Evolutionary conservation across 345 rosid species (phyloP), one percentile per base, ranked within the genome.

Genomic region (Bretschneidera sinensis): DNA sequence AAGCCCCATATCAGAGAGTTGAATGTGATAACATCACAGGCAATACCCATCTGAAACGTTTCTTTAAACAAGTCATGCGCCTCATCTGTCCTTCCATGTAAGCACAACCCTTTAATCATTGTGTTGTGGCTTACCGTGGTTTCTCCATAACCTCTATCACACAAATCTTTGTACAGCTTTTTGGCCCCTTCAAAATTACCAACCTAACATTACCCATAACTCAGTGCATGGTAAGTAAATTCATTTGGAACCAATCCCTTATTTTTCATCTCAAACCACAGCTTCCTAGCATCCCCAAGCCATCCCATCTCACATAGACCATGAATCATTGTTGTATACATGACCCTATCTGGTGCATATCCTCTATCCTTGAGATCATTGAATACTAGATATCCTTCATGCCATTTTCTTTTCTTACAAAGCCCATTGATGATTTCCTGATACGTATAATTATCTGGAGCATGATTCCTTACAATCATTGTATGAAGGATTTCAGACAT

Each of bases 231-330:
- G 43, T 76, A 79, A 17, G 81, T 77, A 51, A 68, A 60, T 49
- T 61, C 71, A 58, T 76, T 67, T 9, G 85, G 85, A 48, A 35
- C 45, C 52, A 81, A 61, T 6, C 81, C 79, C 70, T 55, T 78
- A 5, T 25, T 54, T 34, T 72, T 65, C 88, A 83, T 81, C 68
- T 81, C 84, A 66, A 63, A 68, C 89, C 82, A 83, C 31, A 83
- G 68, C 56, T 74, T 61, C 58, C 60, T 64, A 21, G 84, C 82
- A 24, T 73, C 59, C 64, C 65, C 68, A 43, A 83, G 31, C 58
- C 7, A 15, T 53, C 71, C 72, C 14, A 55, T 58, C 63, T 66
- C 11, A 39, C 82, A 77, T 33, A 81, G 71, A 35, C 79, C 79
- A 19, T 65, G 65, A 68, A 83, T 74, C 72, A 83, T 58, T 9